phyloP scores from a whole-genome alignment of 495 filamentous ascomycete species.

The Lasiosphaeria ovina region DNA sequence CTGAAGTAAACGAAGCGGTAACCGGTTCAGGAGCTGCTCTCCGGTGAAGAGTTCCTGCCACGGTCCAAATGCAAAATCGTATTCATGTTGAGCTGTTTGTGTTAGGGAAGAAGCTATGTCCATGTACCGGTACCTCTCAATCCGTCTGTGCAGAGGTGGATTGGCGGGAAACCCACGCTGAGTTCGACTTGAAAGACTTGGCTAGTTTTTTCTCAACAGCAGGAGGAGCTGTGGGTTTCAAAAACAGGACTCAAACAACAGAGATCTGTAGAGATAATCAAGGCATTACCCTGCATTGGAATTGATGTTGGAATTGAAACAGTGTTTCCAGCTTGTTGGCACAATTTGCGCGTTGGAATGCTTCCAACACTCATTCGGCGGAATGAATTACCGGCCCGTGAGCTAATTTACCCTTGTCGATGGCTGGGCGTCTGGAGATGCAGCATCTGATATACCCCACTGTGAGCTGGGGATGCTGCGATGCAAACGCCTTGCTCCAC shows the following conservation, averaged over 20 bases:
- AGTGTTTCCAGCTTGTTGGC: background rate
- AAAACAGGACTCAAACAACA: too few relatives aligned
- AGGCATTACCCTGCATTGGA: too few relatives aligned
- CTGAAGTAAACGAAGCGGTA: too few relatives aligned
- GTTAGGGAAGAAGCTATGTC: background rate
- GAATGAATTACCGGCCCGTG: too few relatives aligned
- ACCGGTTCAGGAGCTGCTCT: too few relatives aligned
- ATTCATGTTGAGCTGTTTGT: background rate
- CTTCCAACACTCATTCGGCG: too few relatives aligned
- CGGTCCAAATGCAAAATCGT: background rate
- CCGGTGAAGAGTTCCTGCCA: too few relatives aligned
- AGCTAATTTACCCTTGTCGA: too few relatives aligned
- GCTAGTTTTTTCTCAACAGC: too few relatives aligned
- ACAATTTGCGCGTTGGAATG: background rate
- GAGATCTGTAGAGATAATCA: too few relatives aligned
- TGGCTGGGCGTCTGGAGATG: background rate
- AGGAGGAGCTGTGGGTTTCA: too few relatives aligned
- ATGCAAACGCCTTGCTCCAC: background rate
- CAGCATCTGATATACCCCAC: background rate
- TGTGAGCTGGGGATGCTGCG: background rate
- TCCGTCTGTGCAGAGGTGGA: background rate
- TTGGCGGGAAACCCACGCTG: background rate
- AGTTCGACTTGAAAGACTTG: background rate
- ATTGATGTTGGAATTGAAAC: too few relatives aligned
- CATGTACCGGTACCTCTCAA: background rate